Evolutionary conservation across 2,329 filamentous ascomycete genomes (phyloP).

Genomic region (Colletotrichum brevisporum): DNA sequence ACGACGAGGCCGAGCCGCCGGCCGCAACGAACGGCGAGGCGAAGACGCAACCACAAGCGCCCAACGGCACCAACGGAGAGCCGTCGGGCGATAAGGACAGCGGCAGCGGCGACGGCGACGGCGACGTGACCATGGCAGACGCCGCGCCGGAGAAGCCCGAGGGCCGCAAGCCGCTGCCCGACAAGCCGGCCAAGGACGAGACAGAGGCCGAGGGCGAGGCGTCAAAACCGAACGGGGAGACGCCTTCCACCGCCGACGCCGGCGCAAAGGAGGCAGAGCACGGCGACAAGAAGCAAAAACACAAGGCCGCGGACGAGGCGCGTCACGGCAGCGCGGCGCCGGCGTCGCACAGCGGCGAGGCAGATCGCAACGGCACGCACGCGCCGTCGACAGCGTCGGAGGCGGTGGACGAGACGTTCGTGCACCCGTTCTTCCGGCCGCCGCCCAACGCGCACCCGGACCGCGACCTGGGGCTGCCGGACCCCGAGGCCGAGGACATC

Average conservation of each 20-base stretch:
- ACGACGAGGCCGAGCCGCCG: slow-evolving; percentile 20
- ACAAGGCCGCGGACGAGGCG: slow-evolving; percentile 36
- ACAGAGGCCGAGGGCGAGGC: slow-evolving; percentile 42
- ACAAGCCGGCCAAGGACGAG: slow-evolving; percentile 27
- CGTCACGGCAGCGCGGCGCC: slow-evolving; percentile 8
- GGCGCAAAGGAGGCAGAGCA: slow-evolving; percentile 39
- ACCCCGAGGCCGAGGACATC: slow-evolving; percentile 83
- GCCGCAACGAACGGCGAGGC: slow-evolving; percentile 41
- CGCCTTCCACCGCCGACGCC: neutral
- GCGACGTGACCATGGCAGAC: slow-evolving; percentile 44
- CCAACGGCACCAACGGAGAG: slow-evolving; percentile 44
- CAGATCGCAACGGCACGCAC: slow-evolving; percentile 17
- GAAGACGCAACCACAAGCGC: slow-evolving; percentile 31
- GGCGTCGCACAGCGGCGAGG: slow-evolving; percentile 2
- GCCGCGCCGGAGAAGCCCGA: slow-evolving; percentile 26
- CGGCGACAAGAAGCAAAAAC: slow-evolving; percentile 33
- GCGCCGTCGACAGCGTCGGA: slow-evolving; percentile 36
- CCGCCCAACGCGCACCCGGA: slow-evolving; percentile 75
- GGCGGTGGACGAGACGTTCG: slow-evolving; percentile 63
- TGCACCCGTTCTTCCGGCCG: slow-evolving; percentile 82
- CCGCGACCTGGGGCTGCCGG: slow-evolving; percentile 79
- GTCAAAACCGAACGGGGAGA: slow-evolving; percentile 22
- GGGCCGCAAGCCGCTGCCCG: slow-evolving; percentile 8
- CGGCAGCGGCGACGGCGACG: slow-evolving; percentile 43
- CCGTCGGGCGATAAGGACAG: slow-evolving; percentile 25